Base-by-base conservation (phyloP, 2,329 filamentous ascomycete genomes). In the Rhytidhysteron rufulum region DNA sequence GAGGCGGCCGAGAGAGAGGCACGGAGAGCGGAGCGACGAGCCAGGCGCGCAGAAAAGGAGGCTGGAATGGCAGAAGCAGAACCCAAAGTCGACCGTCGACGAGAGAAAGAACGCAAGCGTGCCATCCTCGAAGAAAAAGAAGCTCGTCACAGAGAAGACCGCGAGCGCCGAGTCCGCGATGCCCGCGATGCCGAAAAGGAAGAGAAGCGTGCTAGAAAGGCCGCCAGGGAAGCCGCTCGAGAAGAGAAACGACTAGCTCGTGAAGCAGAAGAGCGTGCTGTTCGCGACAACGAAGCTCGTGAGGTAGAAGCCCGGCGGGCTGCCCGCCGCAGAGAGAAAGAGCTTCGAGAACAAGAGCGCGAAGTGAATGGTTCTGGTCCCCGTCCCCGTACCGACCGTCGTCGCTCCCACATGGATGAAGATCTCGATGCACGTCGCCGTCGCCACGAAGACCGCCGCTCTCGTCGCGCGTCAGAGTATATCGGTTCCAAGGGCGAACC, bases 361-460 rank as follows among this genome's bases (percentile, higher is more conserved):
- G 42, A 37, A 24, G 34, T 19, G 11, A 7, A 7, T 27, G 8
- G 24, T 27, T 34, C 30, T 21, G 10, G 30, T 6, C 49, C 56
- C 5, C 62, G 62, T 17, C 62, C 62, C 6, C 48, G 54, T 30
- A 53, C 44, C 27, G 61, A 66, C 27, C 60, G 63, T 8, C 62
- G 60, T 39, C 51, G 57, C 27, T 62, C 60, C 7, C 60, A 66
- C 37, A 47, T 61, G 15, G 61, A 64, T 7, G 62, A 65, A 25
- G 62, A 64, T 15, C 55, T 59, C 10, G 63, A 63, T 35, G 60
- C 57, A 24, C 61, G 63, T 18, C 62, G 55, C 30, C 51, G 62
- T 30, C 64, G 69, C 34, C 68, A 67, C 41, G 69, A 72, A 46
- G 69, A 72, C 35, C 67, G 69, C 21, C 65, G 66, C 27, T 48